Evolutionary conservation across 352 stramenopile genomes (phyloP), one percentile per base, ranked within the genome.

Genomic region (Thraustotheca clavata): DNA sequence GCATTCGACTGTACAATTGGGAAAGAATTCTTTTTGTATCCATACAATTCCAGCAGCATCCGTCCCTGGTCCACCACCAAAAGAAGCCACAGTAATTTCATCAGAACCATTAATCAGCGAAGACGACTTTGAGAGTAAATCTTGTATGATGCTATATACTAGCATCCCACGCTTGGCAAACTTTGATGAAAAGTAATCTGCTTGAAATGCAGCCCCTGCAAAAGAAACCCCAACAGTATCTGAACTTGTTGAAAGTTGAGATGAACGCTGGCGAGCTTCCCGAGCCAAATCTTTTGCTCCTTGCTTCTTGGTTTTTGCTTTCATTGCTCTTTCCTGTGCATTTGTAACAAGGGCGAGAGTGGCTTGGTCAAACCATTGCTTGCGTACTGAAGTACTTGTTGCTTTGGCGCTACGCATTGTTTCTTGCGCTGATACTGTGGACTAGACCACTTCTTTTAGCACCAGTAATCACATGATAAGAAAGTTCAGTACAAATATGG

Each of bases 201-300:
- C 57, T 54, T 65, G 57, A 46, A 65, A 65, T 8, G 57, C 57
- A 12, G 57, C 57, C 9, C 57, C 57, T 20, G 57, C 57, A 33
- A 65, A 65, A 14, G 57, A 65, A n/a, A 65, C 57, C 9, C 57
- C 57, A 24, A 65, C 57, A 6, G 57, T 65, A 46, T 65, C 57
- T n/a, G 57, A 39, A 33, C 57, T 65, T 26, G 57, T 65, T n/a
- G 57, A 65, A 11, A 65, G 41, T 33, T 35, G 16, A 14, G 57
- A 65, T 20, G 57, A 65, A 11, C 57, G 38, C 29, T 65, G 27
- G 35, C 57, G 22, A 9, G 57, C 57, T 43, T 65, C 57, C 29
- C 47, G 46, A 7, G 22, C 18, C 12, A 36, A 27, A 12, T 65
- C 57, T 54, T 65, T 65, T 27, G 39, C 36, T 12, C 57, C 57